Base-by-base conservation (phyloP, 306 rosid species). In the Astragalus membranaceus region DNA sequence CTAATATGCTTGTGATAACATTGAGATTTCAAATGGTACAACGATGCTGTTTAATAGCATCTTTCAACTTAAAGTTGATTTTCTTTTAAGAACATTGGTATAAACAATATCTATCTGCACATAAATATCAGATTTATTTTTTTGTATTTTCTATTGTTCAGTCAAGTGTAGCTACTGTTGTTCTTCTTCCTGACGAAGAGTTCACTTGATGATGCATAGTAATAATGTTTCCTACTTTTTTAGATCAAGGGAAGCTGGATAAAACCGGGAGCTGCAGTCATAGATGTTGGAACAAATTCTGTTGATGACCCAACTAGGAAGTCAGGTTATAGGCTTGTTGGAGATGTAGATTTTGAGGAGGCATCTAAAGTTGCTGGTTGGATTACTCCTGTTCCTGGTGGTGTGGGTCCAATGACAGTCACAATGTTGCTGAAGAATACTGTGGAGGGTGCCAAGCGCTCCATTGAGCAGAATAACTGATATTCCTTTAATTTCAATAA, bases 321-420 rank as follows among this genome's bases (percentile, higher is more conserved):
- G 89, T 78, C 94, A 0, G 96, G 98, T 67, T 93, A 88, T 26
- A 78, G 94, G 80, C 87, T 93, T 37, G 97, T 93, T 10, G 97
- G 97, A 76, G 96, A 93, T 72, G 97, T 90, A 72, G 92, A 93
- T 84, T 93, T 86, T 80, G 76, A 73, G 50, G 97, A 90, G 85
- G 98, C 82, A 55, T 82, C 96, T 69, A 88, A 88, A 73, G 85
- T 84, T 58, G 98, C 96, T 63, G 96, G 98, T 44, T 90, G 84
- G 77, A 80, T 90, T 67, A 88, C 97, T 74, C 98, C 98, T 16
- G 97, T 88, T 78, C 98, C 98, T 3, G 97, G 98, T 42, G 97
- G 98, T 0, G 98, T 90, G 9, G 97, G 96, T 43, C 97, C 97
- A 54, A 85, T 88, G 90, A 90, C 94, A 16, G 97, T 92, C 36